Evolutionary conservation across 2,329 filamentous ascomycete genomes (phyloP).

Genomic region (Claviceps sp.): DNA sequence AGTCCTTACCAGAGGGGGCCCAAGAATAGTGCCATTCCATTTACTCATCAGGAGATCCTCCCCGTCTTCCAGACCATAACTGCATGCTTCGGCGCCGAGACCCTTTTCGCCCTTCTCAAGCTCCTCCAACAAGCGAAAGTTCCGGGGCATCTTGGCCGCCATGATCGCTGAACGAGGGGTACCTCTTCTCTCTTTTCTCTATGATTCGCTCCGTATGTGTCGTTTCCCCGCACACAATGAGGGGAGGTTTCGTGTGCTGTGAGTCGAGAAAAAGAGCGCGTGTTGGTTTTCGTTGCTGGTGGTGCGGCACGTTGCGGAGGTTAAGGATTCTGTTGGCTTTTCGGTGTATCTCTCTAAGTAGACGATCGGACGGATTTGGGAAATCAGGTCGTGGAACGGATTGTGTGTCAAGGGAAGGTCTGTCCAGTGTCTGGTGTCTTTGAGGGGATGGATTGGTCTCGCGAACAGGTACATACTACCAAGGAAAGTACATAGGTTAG

Average conservation of each 20-base stretch:
- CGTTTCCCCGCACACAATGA: neutral
- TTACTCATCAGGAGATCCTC: slow-evolving; percentile 95
- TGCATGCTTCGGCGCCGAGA: slow-evolving; percentile 89
- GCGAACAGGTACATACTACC: neutral
- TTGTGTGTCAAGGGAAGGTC: neutral
- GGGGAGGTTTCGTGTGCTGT: neutral
- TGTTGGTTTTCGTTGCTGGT: neutral
- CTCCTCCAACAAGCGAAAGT: slow-evolving; percentile 94
- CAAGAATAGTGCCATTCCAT: slow-evolving; percentile 97
- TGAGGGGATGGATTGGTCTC: neutral
- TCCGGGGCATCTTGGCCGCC: slow-evolving; percentile 63
- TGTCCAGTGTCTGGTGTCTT: neutral
- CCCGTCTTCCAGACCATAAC: slow-evolving; percentile 85
- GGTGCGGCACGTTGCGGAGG: neutral
- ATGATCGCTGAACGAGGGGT: slow-evolving; percentile 11
- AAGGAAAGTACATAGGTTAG: neutral
- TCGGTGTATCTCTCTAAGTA: too few species aligned
- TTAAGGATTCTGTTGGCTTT: neutral
- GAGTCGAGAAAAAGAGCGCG: neutral
- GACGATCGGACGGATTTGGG: neutral
- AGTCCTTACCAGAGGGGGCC: slow-evolving; percentile 67
- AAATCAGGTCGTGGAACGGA: neutral
- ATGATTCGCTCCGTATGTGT: neutral
- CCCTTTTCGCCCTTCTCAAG: slow-evolving; percentile 99
- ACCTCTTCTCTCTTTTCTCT: neutral